Evolutionary conservation across 257 asterid species (phyloP).

Genomic region (Pogostemon cablin): DNA sequence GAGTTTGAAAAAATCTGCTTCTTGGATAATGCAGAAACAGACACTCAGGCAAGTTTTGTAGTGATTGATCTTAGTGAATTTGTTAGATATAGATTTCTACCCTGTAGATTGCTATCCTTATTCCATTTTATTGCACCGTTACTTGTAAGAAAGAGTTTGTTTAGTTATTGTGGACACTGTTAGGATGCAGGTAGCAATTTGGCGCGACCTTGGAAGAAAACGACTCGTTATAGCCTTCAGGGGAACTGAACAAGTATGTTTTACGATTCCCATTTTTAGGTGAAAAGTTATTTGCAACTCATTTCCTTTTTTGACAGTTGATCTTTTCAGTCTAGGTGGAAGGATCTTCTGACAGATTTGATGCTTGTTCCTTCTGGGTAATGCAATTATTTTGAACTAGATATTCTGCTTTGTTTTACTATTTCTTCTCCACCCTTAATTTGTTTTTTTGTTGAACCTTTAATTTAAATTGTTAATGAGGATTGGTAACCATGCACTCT

Average conservation of each 20-base stretch:
- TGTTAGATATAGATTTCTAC: background rate
- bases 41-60: conserved; percentile 77
- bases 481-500: conserved; percentile 1
- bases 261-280: conserved; percentile 5
- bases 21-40: conserved; percentile 84
- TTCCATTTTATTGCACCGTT: conserved; percentile 18
- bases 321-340: conserved; percentile 79
- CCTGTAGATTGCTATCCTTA: background rate
- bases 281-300: background rate
- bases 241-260: conserved; percentile 97
- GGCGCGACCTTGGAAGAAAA: conserved; percentile 79
- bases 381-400: conserved; percentile 28
- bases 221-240: conserved; percentile 96
- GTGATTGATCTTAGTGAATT: conserved; percentile 6
- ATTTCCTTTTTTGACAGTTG: conserved; percentile 35
- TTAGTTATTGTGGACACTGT: conserved; percentile 33
- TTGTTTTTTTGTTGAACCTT: conserved; percentile 15
- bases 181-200: conserved; percentile 79
- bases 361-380: conserved; percentile 98
- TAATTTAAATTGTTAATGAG: background rate
- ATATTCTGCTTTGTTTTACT: conserved; percentile 16
- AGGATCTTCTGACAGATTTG: conserved; percentile 88
- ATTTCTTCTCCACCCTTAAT: background rate
- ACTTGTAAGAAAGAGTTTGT: conserved; percentile 25
- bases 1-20: conserved; percentile 94